These are phyloP conservation scores for Globisporangium acanthophoron DNA, from an alignment of 352 stramenopile species.

Conservation along the genomic window DNA sequence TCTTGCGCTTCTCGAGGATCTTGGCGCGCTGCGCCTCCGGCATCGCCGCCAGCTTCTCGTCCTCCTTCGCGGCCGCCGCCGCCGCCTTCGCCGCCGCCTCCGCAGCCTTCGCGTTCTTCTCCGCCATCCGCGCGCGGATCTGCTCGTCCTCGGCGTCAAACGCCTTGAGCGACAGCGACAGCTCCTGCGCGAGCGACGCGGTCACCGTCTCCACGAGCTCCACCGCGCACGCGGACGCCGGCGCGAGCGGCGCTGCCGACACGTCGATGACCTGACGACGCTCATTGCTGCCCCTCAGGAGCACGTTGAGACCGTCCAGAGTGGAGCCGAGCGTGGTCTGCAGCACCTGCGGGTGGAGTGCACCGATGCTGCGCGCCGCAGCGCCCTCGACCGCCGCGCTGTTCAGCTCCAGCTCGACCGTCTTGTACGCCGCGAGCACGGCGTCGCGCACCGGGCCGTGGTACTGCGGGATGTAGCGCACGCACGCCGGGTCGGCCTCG, in stretches of 20 bases:
- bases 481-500: conserved; percentile 25
- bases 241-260: conserved; percentile 10
- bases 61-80: conserved; percentile 69
- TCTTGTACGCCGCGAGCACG: conserved; percentile 59
- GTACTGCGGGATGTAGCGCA: conserved; percentile 78
- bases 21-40: conserved; percentile 67
- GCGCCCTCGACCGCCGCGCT: conserved; percentile 20
- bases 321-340: conserved; percentile 52
- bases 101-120: conserved; percentile 59
- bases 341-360: conserved; percentile 59
- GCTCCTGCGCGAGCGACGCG: conserved; percentile 35
- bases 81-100: conserved; percentile 66
- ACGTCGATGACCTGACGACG: conserved; percentile 29
- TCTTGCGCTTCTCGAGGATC: conserved; percentile 72
- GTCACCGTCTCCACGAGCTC: conserved; percentile 44
- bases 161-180: conserved; percentile 42
- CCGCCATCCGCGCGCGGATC: conserved; percentile 42
- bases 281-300: conserved; percentile 50
- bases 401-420: conserved; percentile 75
- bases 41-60: conserved; percentile 80
- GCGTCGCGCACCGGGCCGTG: conserved; percentile 73
- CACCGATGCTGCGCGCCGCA: conserved; percentile 12
- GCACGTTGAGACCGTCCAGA: conserved; percentile 47
- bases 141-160: conserved; percentile 58
- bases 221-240: conserved; percentile 28